A percentile compares a stretch with the other conserved stretches of the same genome.
These are phyloP conservation scores for Aspergillus olivimuriae DNA, from an alignment of 495 filamentous ascomycete genomes.

Conservation along the genomic window DNA sequence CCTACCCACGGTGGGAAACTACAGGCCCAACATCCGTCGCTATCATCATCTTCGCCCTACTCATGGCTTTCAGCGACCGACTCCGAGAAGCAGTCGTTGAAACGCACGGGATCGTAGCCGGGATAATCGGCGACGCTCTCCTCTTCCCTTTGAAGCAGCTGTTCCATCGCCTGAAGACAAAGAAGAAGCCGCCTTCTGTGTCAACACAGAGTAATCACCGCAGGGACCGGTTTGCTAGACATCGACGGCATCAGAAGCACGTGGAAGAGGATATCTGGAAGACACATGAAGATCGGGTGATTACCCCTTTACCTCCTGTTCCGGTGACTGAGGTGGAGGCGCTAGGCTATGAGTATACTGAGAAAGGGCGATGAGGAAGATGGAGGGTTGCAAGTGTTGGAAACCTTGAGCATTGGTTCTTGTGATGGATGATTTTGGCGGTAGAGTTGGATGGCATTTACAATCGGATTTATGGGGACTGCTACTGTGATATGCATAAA, in stretches of 20 bases:
- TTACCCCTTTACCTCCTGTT: constrained; percentile 9
- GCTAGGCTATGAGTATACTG: constrained; percentile 2
- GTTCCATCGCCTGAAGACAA: constrained; percentile 1
- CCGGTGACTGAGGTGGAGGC: constrained; percentile 8
- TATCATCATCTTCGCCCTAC: constrained; percentile 36
- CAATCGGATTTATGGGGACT: no score
- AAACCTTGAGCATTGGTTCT: no score
- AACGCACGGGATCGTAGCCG: constrained; percentile 19
- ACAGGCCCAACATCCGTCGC: constrained; percentile 32
- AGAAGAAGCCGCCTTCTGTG: constrained; percentile 8
- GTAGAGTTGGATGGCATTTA: no score
- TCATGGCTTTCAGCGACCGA: constrained; percentile 37
- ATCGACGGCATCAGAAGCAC: constrained; percentile 17
- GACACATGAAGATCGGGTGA: constrained; percentile 17
- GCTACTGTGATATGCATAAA: constrained; percentile 1
- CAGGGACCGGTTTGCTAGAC: constrained; percentile 21
- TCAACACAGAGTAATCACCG: constrained; percentile 17
- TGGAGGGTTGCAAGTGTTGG: no score
- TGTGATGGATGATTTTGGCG: neutral
- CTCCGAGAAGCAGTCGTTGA: constrained; percentile 26
- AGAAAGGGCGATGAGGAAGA: constrained; percentile 2
- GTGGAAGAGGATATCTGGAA: constrained; percentile 34
- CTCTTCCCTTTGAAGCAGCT: constrained; percentile 10
- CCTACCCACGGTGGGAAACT: neutral
- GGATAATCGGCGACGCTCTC: constrained; percentile 13